Percentiles rank a stretch among this genome's conserved stretches.
Conservation (phyloP, 2,329 filamentous ascomycete genomes). For the Penicillium sclerotigenum region DNA sequence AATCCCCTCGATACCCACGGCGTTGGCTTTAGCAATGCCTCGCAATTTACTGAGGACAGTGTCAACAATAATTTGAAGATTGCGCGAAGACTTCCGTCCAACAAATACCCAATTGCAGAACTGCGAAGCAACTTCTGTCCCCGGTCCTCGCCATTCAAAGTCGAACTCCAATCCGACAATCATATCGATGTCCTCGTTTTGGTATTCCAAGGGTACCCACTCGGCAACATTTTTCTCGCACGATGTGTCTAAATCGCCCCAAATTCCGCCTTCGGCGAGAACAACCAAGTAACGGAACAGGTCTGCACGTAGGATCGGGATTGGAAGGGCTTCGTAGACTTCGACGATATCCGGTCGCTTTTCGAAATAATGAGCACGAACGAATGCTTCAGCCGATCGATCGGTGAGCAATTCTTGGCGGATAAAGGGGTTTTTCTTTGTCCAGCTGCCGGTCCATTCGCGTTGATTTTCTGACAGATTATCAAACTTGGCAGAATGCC, state of each 20-base stretch:
- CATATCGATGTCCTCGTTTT: constrained; percentile 24
- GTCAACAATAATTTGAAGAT: constrained; percentile 20
- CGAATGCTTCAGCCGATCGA: constrained; percentile 29
- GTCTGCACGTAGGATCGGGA: constrained; percentile 43
- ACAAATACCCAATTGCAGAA: constrained; percentile 27
- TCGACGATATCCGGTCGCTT: constrained; percentile 40
- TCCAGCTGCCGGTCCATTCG: constrained; percentile 23
- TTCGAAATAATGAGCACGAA: constrained; percentile 30
- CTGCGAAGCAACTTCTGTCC: constrained; percentile 17
- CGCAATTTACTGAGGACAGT: constrained; percentile 17
- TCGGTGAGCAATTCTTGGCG: constrained; percentile 33
- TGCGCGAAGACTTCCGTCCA: constrained; percentile 17
- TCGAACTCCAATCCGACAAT: constrained; percentile 44
- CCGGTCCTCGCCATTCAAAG: constrained; percentile 9
- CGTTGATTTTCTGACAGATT: constrained; percentile 22
- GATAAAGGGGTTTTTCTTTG: constrained; percentile 24
- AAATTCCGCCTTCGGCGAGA: constrained; percentile 42
- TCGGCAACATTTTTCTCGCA: constrained; percentile 34
- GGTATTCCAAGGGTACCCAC: constrained; percentile 39
- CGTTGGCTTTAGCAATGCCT: constrained; percentile 16
- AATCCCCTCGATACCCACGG: constrained; percentile 14
- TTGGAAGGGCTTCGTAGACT: constrained; percentile 32
- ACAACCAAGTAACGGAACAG: constrained; percentile 45
- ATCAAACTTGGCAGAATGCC: constrained; percentile 23
- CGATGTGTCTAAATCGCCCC: constrained; percentile 41